Conservation (phyloP, 495 filamentous ascomycete species). For the Pseudotulostoma volvatum region DNA sequence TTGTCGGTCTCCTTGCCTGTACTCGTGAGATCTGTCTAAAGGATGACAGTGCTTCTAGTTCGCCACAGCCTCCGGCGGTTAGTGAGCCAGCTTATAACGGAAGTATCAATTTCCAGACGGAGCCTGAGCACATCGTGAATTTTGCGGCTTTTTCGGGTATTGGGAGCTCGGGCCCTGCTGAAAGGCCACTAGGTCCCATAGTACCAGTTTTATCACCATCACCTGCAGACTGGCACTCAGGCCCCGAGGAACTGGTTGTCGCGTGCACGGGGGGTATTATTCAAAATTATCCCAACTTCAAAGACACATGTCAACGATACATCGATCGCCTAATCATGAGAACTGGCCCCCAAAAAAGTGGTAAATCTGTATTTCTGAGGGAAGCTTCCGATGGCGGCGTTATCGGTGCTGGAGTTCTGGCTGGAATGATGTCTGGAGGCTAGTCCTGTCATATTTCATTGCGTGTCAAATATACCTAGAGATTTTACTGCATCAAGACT, state of each 20-base stretch:
- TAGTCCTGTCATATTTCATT: too few relatives aligned
- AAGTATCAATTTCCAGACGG: background rate
- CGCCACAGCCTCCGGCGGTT: conserved; percentile 18
- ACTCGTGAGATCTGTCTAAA: conserved; percentile 45
- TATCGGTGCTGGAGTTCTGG: conserved; percentile 58
- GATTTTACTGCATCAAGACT: too few relatives aligned
- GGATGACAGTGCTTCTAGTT: conserved; percentile 25
- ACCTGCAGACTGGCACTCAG: conserved; percentile 28
- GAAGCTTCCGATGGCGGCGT: conserved; percentile 64
- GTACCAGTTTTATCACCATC: conserved; percentile 26
- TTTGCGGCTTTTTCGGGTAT: conserved; percentile 4
- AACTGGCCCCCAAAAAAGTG: conserved; percentile 35
- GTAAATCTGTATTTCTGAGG: conserved; percentile 44
- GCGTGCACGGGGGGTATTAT: conserved; percentile 71
- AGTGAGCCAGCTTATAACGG: background rate
- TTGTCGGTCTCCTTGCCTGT: conserved; percentile 49
- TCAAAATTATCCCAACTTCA: conserved; percentile 56
- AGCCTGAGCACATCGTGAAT: conserved; percentile 10
- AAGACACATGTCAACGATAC: conserved; percentile 48
- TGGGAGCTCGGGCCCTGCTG: conserved; percentile 3
- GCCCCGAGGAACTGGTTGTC: conserved; percentile 48
- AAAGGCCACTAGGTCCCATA: conserved; percentile 17
- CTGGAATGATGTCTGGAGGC: conserved; percentile 34
- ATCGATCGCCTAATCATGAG: conserved; percentile 46
- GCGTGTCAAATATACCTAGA: too few relatives aligned